Percentiles rank a stretch among this genome's conserved stretches.
Conservation (phyloP, 441 rosid species). For the Geranium incanum region DNA sequence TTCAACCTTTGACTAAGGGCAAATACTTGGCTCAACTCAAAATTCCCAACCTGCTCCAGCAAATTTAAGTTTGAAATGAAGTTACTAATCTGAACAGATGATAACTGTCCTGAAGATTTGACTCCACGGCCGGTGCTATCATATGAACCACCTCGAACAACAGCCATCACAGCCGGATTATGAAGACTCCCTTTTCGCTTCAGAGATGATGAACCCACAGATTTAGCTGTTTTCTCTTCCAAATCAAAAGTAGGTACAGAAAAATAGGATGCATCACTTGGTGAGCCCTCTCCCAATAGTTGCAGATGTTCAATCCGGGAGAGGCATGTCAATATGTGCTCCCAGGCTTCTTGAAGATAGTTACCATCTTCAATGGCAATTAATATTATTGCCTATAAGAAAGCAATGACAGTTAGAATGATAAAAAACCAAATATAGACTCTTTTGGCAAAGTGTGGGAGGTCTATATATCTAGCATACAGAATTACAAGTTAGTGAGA, state of each 20-base stretch:
- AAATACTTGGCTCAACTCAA: constrained; percentile 83
- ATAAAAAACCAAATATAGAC: too few relatives aligned
- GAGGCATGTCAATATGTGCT: constrained; percentile 95
- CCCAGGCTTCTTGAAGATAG: constrained; percentile 96
- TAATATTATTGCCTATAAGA: constrained; percentile 33
- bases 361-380: constrained; percentile 65
- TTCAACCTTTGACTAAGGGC: constrained; percentile 84
- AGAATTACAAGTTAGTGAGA: background rate
- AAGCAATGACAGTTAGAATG: constrained; percentile 44
- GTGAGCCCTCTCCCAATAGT: background rate
- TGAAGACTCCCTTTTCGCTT: background rate
- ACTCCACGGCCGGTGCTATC: background rate
- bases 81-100: constrained; percentile 73
- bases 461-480: background rate
- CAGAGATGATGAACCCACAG: background rate
- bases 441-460: background rate
- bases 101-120: background rate
- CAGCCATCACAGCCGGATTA: constrained; percentile 80
- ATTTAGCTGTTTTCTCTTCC: constrained; percentile 59
- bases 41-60: constrained; percentile 79
- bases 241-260: constrained; percentile 22
- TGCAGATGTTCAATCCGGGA: constrained; percentile 38
- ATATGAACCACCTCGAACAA: constrained; percentile 83
- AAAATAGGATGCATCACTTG: background rate
- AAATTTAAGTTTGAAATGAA: constrained; percentile 87